These are phyloP conservation scores for Biscogniauxia sp. DNA, from an alignment of 2,329 filamentous ascomycete species.

Conservation along the genomic window DNA sequence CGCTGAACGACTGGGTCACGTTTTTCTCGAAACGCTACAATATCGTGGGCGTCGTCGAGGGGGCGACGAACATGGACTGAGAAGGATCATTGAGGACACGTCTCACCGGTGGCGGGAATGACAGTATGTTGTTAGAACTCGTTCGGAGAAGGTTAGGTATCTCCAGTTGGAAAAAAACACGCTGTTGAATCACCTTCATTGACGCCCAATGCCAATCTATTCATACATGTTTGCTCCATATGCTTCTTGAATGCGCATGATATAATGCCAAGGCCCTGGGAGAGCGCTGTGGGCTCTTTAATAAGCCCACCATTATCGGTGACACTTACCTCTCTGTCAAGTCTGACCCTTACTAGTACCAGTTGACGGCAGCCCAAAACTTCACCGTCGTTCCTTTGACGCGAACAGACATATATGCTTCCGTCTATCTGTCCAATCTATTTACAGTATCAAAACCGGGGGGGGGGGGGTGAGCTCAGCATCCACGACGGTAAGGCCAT, in stretches of 20 bases:
- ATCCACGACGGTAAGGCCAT: background rate
- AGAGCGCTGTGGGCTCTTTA: background rate
- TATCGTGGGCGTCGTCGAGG: conserved; percentile 68
- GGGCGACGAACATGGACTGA: conserved; percentile 56
- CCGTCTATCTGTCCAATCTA: background rate
- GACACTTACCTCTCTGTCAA: background rate
- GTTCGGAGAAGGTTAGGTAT: background rate
- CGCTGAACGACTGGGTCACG: conserved; percentile 87
- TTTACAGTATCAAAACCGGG: background rate
- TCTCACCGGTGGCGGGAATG: background rate
- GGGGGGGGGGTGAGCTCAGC: background rate
- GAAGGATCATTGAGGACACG: background rate
- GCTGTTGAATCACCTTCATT: background rate
- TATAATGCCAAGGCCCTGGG: background rate
- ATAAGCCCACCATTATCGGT: background rate
- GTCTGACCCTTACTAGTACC: background rate
- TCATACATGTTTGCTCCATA: background rate
- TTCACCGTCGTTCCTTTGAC: background rate
- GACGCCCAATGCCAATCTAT: background rate
- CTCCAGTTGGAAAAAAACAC: background rate
- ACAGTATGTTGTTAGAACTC: background rate
- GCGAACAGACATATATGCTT: background rate
- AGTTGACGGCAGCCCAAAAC: background rate
- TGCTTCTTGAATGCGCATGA: background rate
- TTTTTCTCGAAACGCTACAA: conserved; percentile 99